These are phyloP conservation scores for Dryas integrifolia DNA, from an alignment of 331 rosid species.

Conservation along the genomic window DNA sequence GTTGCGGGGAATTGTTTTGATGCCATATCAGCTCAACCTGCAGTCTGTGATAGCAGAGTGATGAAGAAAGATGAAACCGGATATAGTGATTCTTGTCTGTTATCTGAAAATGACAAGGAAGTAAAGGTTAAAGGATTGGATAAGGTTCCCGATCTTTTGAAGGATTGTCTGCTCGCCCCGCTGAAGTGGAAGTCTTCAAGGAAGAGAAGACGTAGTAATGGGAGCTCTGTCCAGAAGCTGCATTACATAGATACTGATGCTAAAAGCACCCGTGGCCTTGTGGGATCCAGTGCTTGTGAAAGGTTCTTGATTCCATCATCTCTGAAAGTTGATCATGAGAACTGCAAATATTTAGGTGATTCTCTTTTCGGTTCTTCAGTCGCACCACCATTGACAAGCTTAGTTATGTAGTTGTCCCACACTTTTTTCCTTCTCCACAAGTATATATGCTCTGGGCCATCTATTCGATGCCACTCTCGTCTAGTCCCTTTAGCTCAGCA, in stretches of 20 bases:
- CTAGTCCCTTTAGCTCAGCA: slow-evolving; percentile 2
- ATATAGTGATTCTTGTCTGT: slow-evolving; percentile 11
- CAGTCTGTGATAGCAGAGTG: slow-evolving; percentile 26
- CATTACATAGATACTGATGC: background rate
- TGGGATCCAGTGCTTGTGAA: slow-evolving; percentile 40
- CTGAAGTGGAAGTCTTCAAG: slow-evolving; percentile 66
- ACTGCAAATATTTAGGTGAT: slow-evolving; percentile 70
- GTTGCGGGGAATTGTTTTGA: slow-evolving; percentile 6
- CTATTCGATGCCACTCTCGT: slow-evolving; percentile 35
- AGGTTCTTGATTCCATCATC: slow-evolving; percentile 46
- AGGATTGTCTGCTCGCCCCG: slow-evolving; percentile 48
- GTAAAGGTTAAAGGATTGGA: slow-evolving; percentile 24
- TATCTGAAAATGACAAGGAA: slow-evolving; percentile 21
- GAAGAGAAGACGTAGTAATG: slow-evolving; percentile 52
- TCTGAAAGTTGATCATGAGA: slow-evolving; percentile 62
- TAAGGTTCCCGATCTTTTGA: slow-evolving; percentile 50
- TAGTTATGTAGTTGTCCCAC: slow-evolving; percentile 53
- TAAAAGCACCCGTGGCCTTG: slow-evolving; percentile 24
- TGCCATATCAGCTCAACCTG: slow-evolving; percentile 21
- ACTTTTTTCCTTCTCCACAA: background rate
- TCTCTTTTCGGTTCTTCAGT: slow-evolving; percentile 65
- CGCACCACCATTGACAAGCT: slow-evolving; percentile 60
- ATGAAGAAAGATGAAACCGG: slow-evolving; percentile 26
- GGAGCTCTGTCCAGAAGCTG: slow-evolving; percentile 30
- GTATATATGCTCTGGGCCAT: slow-evolving; percentile 38